Conservation (phyloP, 2,329 filamentous ascomycete genomes). For the Parascedosporium putredinis region DNA sequence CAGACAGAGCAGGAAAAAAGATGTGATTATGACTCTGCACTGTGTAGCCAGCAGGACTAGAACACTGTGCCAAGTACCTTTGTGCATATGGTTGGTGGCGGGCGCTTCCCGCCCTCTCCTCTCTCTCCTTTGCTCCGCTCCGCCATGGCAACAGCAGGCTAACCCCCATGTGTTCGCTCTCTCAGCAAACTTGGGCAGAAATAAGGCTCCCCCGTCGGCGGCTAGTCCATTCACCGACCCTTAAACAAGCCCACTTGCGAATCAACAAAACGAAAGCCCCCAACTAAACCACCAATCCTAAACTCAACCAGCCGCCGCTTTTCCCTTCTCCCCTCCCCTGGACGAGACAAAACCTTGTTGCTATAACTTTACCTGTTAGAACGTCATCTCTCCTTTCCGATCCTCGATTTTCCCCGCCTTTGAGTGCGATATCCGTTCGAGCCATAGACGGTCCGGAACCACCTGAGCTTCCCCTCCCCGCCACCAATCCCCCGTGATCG, state of each 20-base stretch:
- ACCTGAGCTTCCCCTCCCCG: no score
- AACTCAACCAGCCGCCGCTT: background rate
- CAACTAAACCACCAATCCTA: background rate
- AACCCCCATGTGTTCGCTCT: background rate
- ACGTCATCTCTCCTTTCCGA: no score
- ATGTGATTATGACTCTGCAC: background rate
- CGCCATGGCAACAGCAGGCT: background rate
- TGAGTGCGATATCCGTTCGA: no score
- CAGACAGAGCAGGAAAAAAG: background rate
- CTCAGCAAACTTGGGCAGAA: constrained; percentile 5
- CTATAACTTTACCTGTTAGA: no score
- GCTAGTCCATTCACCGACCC: background rate
- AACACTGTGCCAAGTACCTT: background rate
- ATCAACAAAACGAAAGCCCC: background rate
- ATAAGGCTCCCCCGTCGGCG: constrained; percentile 6
- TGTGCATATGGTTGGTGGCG: no score
- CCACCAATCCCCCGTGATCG: background rate
- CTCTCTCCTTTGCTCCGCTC: background rate
- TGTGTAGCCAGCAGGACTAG: background rate
- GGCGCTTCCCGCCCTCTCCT: background rate
- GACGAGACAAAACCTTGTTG: background rate
- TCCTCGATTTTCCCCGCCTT: constrained; percentile 1
- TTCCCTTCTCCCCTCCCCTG: no score
- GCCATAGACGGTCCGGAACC: no score
- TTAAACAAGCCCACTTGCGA: background rate